phyloP scores from a whole-genome alignment of 306 rosid genomes.

The Castanospermum australe region DNA sequence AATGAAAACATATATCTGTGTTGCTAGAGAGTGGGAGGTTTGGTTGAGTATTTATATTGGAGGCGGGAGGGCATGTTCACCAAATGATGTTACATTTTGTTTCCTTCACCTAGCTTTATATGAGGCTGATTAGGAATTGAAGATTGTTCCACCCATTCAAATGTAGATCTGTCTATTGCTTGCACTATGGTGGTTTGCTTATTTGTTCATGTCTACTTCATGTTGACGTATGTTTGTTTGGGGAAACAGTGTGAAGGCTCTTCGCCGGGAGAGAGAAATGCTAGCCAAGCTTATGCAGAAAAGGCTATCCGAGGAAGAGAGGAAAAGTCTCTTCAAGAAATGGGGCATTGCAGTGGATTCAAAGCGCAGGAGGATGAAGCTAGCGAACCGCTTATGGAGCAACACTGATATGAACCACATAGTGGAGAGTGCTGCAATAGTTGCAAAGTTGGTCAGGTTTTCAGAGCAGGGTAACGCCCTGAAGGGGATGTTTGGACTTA shows the following conservation, averaged over 20 bases:
- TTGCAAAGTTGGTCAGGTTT: constrained; percentile 67
- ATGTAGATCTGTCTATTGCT: background rate
- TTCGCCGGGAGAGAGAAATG: constrained; percentile 59
- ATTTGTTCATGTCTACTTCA: background rate
- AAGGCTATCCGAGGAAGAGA: constrained; percentile 61
- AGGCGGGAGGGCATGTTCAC: background rate
- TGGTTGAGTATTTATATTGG: background rate
- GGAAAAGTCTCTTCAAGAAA: constrained; percentile 50
- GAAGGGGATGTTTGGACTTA: constrained; percentile 87
- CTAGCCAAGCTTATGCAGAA: constrained; percentile 69
- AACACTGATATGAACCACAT: constrained; percentile 51
- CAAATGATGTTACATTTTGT: background rate
- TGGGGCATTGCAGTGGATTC: constrained; percentile 78
- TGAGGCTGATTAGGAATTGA: background rate
- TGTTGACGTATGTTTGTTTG: constrained; percentile 20
- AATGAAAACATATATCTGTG: background rate
- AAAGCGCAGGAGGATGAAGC: constrained; percentile 78
- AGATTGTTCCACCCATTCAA: background rate
- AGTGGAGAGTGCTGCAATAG: constrained; percentile 64
- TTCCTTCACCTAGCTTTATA: background rate
- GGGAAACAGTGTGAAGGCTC: constrained; percentile 55
- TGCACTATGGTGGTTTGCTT: background rate
- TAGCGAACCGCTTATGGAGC: constrained; percentile 62
- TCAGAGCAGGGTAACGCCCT: constrained; percentile 66
- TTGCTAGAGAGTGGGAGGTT: background rate